Conservation (phyloP, 2,329 filamentous ascomycete species). For the Alternaria metachromatica region DNA sequence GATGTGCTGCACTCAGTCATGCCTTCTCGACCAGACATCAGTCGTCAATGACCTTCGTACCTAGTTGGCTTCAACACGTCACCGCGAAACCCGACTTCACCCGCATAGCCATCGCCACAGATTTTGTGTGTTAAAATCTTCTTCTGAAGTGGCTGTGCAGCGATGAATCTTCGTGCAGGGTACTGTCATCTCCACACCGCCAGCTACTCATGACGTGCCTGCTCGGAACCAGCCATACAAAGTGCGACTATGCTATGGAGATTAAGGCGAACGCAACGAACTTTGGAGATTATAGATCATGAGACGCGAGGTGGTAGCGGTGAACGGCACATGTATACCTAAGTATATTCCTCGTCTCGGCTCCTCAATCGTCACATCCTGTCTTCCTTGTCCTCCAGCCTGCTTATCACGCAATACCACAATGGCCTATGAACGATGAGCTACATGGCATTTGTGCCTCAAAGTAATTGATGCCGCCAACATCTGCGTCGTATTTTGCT, state of each 20-base stretch:
- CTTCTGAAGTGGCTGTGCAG: background rate
- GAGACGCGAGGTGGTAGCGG: fast-evolving
- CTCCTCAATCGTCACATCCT: background rate
- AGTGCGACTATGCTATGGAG: background rate
- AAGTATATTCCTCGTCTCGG: background rate
- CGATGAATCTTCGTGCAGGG: background rate
- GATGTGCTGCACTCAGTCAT: background rate
- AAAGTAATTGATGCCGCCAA: background rate
- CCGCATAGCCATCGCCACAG: background rate
- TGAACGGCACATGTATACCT: background rate
- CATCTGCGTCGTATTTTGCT: background rate
- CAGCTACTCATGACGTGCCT: background rate
- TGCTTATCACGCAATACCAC: background rate
- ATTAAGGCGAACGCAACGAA: background rate
- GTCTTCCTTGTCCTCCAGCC: background rate
- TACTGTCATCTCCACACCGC: background rate
- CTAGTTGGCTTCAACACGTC: background rate
- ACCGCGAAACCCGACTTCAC: background rate
- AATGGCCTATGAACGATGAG: background rate
- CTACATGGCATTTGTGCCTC: too few relatives aligned
- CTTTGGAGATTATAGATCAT: background rate
- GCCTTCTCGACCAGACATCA: too few relatives aligned
- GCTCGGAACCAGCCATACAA: background rate
- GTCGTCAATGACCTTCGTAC: too few relatives aligned
- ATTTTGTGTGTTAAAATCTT: background rate